A percentile compares a stretch with the other conserved stretches of the same genome.
These are phyloP conservation scores for Vararia minispora DNA, from an alignment of 768 basidiomycete genomes.

Conservation along the genomic window DNA sequence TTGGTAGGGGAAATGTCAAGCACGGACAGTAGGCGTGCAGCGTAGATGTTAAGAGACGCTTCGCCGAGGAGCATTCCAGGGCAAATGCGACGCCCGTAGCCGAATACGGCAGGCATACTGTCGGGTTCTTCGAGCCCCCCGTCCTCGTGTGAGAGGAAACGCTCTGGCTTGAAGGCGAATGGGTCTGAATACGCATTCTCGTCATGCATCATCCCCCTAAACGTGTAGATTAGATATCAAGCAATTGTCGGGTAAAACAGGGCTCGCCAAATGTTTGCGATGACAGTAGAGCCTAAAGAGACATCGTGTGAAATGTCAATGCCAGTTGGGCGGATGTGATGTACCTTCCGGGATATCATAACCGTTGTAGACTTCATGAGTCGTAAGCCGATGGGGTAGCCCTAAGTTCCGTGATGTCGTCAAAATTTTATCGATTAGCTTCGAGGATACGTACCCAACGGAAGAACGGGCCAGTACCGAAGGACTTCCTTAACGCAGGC, in stretches of 20 bases:
- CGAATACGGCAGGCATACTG: constrained; percentile 4
- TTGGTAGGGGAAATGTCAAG: constrained; percentile 25
- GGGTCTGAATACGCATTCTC: constrained; percentile 36
- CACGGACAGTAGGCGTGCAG: constrained; percentile 26
- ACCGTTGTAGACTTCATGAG: constrained; percentile 14
- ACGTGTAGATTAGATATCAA: background rate
- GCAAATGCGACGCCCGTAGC: constrained; percentile 14
- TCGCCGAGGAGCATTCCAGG: constrained; percentile 20
- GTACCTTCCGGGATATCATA: constrained; percentile 11
- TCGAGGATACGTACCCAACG: no score
- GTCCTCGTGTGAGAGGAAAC: constrained; percentile 20
- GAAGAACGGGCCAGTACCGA: constrained; percentile 22
- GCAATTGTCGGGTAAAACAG: background rate
- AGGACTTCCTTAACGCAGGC: constrained; percentile 22
- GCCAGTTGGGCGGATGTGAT: background rate
- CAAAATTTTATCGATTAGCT: no score
- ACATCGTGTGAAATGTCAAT: background rate
- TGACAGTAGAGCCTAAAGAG: constrained; percentile 8
- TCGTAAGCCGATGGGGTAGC: constrained; percentile 7
- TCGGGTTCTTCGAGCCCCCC: constrained; percentile 6
- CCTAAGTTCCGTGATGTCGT: no score
- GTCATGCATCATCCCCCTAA: constrained; percentile 28
- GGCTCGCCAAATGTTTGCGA: constrained; percentile 12
- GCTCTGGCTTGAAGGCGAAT: constrained; percentile 35
- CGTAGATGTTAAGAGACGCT: constrained; percentile 24